Conservation (phyloP, 139 green algal genomes). For the Chlamydomonas eustigma region DNA sequence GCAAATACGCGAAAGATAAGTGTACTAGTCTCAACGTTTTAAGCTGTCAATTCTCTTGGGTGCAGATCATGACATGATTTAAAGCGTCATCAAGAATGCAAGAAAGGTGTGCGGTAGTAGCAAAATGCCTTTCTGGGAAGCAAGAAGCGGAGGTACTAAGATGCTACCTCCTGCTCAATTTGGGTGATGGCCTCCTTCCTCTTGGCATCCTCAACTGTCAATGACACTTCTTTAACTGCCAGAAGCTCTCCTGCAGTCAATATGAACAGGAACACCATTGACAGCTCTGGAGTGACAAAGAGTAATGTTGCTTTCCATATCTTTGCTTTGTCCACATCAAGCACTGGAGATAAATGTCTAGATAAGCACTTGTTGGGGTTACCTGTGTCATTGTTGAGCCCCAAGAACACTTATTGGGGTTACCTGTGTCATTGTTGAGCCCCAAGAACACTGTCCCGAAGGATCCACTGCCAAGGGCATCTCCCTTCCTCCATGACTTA, state of each 20-base stretch:
- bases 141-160: no score
- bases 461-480: constrained; percentile 37
- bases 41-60: no score
- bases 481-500: constrained; percentile 38
- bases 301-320: no score
- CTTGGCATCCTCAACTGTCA: constrained; percentile 23
- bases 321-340: no score
- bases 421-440: constrained; percentile 47
- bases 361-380: no score
- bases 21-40: no score
- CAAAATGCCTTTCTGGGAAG: background rate
- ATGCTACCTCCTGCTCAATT: constrained; percentile 63
- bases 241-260: constrained; percentile 54
- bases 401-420: no score
- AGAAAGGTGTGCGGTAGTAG: no score
- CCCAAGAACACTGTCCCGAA: constrained; percentile 51
- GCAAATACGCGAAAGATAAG: no score
- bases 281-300: no score
- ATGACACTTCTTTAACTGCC: constrained; percentile 48
- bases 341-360: no score
- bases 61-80: background rate
- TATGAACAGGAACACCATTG: no score
- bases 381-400: constrained; percentile 48
- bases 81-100: background rate
- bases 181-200: constrained; percentile 45